Percentiles rank a stretch among this genome's conserved stretches.
Evolutionary conservation across 352 stramenopile species (phyloP).

Genomic region (Pseudoperonospora humuli): DNA sequence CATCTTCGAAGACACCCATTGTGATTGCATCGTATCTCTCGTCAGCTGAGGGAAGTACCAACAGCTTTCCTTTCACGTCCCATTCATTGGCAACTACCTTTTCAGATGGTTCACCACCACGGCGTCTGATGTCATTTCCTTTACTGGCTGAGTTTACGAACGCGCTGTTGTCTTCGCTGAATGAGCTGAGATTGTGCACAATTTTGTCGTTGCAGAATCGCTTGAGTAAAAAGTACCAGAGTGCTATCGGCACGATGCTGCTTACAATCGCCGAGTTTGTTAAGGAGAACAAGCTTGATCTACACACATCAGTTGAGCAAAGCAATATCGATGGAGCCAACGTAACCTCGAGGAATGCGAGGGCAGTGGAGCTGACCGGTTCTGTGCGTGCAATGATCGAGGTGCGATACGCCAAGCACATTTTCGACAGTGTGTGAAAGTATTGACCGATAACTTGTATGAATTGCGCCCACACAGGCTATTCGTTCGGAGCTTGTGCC

Average conservation of each 20-base stretch:
- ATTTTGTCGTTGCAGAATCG: constrained; percentile 56
- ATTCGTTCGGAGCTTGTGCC: constrained; percentile 48
- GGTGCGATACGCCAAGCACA: constrained; percentile 19
- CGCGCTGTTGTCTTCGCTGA: constrained; percentile 67
- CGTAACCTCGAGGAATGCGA: constrained; percentile 12
- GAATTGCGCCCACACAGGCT: constrained; percentile 22
- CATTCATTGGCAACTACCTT: constrained; percentile 3
- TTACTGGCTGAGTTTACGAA: constrained; percentile 82
- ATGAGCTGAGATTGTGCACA: constrained; percentile 74
- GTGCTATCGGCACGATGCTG: constrained; percentile 39
- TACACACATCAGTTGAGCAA: constrained; percentile 10
- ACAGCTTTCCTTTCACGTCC: constrained; percentile 22
- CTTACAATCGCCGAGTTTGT: constrained; percentile 49
- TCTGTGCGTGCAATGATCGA: constrained; percentile 50
- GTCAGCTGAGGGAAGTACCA: constrained; percentile 9
- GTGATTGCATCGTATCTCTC: constrained; percentile 65
- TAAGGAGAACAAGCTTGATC: constrained; percentile 38
- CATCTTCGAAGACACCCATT: constrained; percentile 48
- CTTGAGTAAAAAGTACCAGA: constrained; percentile 49
- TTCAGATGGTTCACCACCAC: constrained; percentile 38
- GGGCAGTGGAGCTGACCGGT: constrained; percentile 23
- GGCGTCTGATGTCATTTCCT: constrained; percentile 83
- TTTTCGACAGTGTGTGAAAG: not conserved
- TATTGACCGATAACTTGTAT: constrained; percentile 5
- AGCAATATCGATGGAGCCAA: constrained; percentile 4